phyloP scores from a whole-genome alignment of 1,284 basidiomycete genomes.

The Phaffia rhodozyma region DNA sequence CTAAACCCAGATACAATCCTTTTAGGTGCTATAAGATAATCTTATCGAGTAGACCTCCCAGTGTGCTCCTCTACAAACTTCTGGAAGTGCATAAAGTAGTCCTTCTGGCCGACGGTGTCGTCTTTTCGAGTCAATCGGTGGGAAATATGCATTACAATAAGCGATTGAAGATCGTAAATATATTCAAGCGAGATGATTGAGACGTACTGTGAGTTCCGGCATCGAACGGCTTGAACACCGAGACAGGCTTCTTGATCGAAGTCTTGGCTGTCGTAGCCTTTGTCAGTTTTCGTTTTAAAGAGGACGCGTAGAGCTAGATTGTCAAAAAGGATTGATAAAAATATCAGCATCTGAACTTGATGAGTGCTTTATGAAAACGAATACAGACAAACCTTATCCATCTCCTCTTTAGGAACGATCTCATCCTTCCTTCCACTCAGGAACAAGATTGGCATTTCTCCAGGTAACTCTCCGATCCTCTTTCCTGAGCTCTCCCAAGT shows the following conservation, averaged over 20 bases:
- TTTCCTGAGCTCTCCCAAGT: constrained; percentile 68
- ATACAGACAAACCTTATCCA: constrained; percentile 58
- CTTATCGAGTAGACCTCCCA: no score
- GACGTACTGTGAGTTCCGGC: constrained; percentile 57
- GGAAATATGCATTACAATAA: constrained; percentile 1
- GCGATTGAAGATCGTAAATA: background rate
- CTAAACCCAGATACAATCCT: no score
- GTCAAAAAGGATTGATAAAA: constrained; percentile 7
- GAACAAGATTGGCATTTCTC: constrained; percentile 68
- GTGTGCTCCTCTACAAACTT: constrained; percentile 42
- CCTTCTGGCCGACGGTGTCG: constrained; percentile 54
- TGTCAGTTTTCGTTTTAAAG: background rate
- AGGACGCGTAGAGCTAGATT: background rate
- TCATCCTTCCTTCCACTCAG: constrained; percentile 67
- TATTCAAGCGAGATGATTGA: background rate
- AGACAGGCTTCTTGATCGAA: constrained; percentile 39
- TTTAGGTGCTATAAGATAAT: no score
- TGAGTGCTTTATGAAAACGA: constrained; percentile 27
- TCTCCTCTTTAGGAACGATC: constrained; percentile 73
- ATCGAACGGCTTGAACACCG: constrained; percentile 47
- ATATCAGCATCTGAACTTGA: background rate
- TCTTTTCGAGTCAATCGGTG: constrained; percentile 35
- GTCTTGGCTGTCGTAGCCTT: constrained; percentile 4
- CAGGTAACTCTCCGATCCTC: constrained; percentile 56
- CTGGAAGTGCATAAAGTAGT: constrained; percentile 52